Conservation (phyloP, 2,329 filamentous ascomycete genomes). For the Hymenoscyphus infarciens region DNA sequence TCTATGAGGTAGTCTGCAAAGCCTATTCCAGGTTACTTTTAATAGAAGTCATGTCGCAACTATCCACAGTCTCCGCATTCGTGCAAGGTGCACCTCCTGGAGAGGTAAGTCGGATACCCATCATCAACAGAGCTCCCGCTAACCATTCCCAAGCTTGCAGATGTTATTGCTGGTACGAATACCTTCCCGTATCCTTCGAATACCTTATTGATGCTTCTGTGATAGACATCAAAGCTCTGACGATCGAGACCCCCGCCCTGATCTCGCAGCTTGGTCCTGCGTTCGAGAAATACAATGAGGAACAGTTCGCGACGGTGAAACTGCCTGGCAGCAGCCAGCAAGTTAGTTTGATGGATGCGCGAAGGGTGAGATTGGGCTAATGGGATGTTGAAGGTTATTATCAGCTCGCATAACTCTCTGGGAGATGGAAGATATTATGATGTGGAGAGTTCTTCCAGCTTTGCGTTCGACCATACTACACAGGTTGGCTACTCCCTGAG, state of each 20-base stretch:
- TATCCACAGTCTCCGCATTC: conserved; percentile 74
- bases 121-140: conserved; percentile 14
- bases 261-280: conserved; percentile 73
- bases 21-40: not conserved
- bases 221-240: conserved; percentile 85
- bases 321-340: conserved; percentile 79
- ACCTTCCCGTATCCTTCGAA: not conserved
- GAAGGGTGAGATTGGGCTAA: conserved; percentile 17
- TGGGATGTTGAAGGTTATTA: conserved; percentile 54
- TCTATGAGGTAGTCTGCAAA: not conserved
- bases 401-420: conserved; percentile 82
- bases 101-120: conserved; percentile 62
- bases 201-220: conserved; percentile 17
- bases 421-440: conserved; percentile 86
- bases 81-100: conserved; percentile 92
- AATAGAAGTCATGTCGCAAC: conserved; percentile 35
- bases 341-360: conserved; percentile 44
- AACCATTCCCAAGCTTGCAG: conserved; percentile 62
- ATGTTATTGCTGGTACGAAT: conserved; percentile 76
- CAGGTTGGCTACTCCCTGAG: conserved; percentile 49
- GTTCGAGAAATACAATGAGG: conserved; percentile 93
- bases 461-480: conserved; percentile 79
- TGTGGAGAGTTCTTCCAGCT: conserved; percentile 81
- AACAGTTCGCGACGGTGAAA: conserved; percentile 85
- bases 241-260: conserved; percentile 63